A percentile compares a stretch with the other conserved stretches of the same genome.
Conservation (phyloP, 257 asterid genomes). For the Misopates orontium region DNA sequence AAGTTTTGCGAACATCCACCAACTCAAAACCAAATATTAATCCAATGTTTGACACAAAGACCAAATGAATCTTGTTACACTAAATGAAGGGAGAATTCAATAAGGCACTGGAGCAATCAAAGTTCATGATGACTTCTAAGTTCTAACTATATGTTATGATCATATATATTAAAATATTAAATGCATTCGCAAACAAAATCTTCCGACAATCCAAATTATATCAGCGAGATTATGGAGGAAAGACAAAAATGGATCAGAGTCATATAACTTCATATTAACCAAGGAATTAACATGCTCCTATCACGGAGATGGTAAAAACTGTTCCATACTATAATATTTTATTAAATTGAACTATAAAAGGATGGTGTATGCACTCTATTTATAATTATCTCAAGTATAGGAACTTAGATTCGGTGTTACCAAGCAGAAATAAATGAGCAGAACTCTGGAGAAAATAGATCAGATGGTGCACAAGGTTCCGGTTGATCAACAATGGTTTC, state of each 20-base stretch:
- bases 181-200: neutral
- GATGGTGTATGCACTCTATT: conserved; percentile 6
- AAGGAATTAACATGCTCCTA: neutral
- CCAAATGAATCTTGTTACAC: too few species aligned
- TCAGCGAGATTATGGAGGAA: neutral
- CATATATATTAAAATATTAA: neutral
- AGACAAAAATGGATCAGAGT: neutral
- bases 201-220: neutral
- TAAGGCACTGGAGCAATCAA: conserved; percentile 9
- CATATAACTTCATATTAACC: neutral
- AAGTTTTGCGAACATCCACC: too few species aligned
- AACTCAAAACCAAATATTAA: too few species aligned
- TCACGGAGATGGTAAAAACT: conserved; percentile 10
- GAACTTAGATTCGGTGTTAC: conserved; percentile 38
- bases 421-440: conserved; percentile 90
- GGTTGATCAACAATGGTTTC: conserved; percentile 85
- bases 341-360: conserved; percentile 6
- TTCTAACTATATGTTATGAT: neutral
- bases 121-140: neutral
- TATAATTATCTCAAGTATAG: conserved; percentile 1
- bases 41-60: too few species aligned
- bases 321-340: neutral
- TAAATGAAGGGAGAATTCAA: neutral
- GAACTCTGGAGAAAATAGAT: conserved; percentile 78
- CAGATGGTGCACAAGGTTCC: conserved; percentile 77